A percentile compares a stretch with the other conserved stretches of the same genome.
Evolutionary conservation across 257 asterid species (phyloP).

Genomic region (Linderniella brevidens): DNA sequence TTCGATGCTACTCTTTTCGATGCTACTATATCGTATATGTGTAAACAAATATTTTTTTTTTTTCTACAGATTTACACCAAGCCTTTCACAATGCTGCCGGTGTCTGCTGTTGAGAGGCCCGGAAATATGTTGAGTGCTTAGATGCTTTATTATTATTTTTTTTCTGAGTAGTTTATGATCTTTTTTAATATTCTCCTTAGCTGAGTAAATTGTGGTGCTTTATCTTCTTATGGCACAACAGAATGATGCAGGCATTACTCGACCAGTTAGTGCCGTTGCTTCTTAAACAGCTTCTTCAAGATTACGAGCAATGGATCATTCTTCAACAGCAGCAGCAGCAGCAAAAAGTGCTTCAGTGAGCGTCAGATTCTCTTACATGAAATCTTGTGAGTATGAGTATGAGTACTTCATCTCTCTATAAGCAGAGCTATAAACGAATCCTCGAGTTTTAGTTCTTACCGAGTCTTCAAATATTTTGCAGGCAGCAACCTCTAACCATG

Average conservation of each 20-base stretch:
- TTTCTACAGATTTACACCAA: background rate
- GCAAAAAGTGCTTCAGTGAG: background rate
- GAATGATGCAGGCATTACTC: conserved; percentile 3
- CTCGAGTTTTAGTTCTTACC: no score
- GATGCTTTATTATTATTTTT: no score
- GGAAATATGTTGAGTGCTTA: background rate
- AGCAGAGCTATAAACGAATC: no score
- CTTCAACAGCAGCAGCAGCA: no score
- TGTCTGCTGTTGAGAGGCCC: conserved; percentile 1
- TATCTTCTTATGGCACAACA: background rate
- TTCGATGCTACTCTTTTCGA: no score
- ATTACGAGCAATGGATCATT: conserved; percentile 1
- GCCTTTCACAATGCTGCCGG: conserved; percentile 1
- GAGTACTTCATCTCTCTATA: no score
- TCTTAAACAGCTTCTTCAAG: background rate
- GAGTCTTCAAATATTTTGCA: no score
- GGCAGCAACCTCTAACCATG: no score
- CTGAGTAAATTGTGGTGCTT: no score
- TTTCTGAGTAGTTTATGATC: background rate
- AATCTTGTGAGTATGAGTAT: no score
- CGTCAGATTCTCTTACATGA: no score
- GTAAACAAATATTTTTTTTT: background rate
- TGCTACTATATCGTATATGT: no score
- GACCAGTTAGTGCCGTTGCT: conserved; percentile 1
- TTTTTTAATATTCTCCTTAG: background rate